Base-by-base conservation (phyloP, 1,284 basidiomycete genomes). In the Tylopilus orsonianus region DNA sequence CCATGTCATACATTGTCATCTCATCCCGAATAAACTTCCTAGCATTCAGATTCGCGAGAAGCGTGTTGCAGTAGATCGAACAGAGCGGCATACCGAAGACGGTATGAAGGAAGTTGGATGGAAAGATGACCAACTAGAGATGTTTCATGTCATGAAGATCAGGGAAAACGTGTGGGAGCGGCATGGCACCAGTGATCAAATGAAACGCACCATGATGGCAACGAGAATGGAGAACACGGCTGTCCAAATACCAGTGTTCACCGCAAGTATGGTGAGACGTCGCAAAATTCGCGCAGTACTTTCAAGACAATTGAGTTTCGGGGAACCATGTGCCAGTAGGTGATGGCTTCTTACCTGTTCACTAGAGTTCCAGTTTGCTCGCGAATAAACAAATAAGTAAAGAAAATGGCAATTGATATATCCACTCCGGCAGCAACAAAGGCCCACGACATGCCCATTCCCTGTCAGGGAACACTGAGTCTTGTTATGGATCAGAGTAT, bases 31-130 rank as follows among this genome's bases (percentile, higher is more conserved):
- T 16, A 33, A 48, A 48, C 34, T 18, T 14, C 33, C 55, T 39
- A 2, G 38, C 42, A 3, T 60, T 58, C 40, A 60, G n/a, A 36
- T 58, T 58, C 32, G 53, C 56, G 8, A 58, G 52, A n/a, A n/a
- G n/a, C n/a, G n/a, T n/a, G n/a, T 60, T 55, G 4, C 26, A 46
- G 32, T 60, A 58, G 2, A 60, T 2, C 8, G 41, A 8, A 20
- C 49, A 50, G 14, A 58, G 33, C 3, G 56, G 52, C 7, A 52
- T 33, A 2, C 33, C 44, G 23, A 60, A 41, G n/a, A 58, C 30
- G 4, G 23, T 2, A 5, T 52, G 42, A 20, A 49, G 1, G 7
- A 46, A 19, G 7, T 19, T 37, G 0, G 16, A 16, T 1, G 40
- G 49, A 10, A 13, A 41, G 14, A 40, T 5, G 0, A 23, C 14